Conservation (phyloP, 129 eudicot species). For the Silybum marianum region DNA sequence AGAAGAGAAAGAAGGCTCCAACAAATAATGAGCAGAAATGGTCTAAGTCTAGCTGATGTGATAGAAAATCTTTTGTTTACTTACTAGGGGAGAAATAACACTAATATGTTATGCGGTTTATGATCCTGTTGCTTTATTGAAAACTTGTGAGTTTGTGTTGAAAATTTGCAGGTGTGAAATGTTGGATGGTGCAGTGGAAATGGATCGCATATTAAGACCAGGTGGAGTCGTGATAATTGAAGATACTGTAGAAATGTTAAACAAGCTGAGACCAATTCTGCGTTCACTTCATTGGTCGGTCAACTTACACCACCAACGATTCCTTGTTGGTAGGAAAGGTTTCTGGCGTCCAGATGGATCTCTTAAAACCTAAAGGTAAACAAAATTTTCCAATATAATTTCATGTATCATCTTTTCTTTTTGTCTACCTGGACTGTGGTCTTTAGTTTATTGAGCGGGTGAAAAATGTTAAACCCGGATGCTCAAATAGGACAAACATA, state of each 20-base stretch:
- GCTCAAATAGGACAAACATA: conserved; percentile 22
- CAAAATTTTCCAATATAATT: neutral
- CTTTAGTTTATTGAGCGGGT: conserved; percentile 19
- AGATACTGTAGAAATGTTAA: conserved; percentile 50
- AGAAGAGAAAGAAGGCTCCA: too few relatives aligned
- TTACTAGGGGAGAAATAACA: too few relatives aligned
- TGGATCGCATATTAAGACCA: conserved; percentile 80
- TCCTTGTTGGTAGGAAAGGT: conserved; percentile 72
- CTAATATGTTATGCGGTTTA: too few relatives aligned
- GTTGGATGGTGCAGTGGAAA: conserved; percentile 64
- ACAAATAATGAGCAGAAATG: too few relatives aligned
- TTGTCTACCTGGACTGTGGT: neutral
- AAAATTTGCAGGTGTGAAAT: conserved; percentile 57
- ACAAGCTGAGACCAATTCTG: conserved; percentile 43
- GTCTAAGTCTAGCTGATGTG: too few relatives aligned
- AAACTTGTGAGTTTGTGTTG: neutral
- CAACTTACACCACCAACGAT: conserved; percentile 46
- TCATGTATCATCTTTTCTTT: conserved; percentile 20
- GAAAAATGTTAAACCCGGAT: conserved; percentile 14
- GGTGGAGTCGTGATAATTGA: conserved; percentile 66
- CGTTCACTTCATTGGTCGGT: conserved; percentile 77
- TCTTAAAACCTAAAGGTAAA: conserved; percentile 14
- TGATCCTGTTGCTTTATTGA: neutral
- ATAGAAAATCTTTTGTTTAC: too few relatives aligned
- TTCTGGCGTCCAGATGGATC: conserved; percentile 70